phyloP scores from a whole-genome alignment of 2,329 filamentous ascomycete species.

The Aspergillus costaricaensis region DNA sequence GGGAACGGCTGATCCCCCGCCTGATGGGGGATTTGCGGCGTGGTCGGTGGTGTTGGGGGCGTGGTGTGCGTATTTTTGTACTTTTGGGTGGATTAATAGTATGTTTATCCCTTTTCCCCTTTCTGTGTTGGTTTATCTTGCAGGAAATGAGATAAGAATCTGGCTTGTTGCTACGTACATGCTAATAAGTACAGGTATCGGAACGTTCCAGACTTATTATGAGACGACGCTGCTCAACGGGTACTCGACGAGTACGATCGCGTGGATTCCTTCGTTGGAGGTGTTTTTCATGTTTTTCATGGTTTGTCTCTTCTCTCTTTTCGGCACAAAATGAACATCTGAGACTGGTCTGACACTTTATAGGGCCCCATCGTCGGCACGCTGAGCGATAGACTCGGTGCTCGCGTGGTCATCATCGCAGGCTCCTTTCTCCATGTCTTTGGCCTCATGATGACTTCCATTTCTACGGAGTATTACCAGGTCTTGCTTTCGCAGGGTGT shows the following conservation, averaged over 20 bases:
- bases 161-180: neutral
- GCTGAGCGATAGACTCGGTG: constrained; percentile 42
- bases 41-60: constrained; percentile 9
- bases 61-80: constrained; percentile 40
- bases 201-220: constrained; percentile 63
- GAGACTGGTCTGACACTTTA: too few species aligned
- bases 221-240: constrained; percentile 48
- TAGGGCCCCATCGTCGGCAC: neutral
- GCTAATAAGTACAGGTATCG: constrained; percentile 37
- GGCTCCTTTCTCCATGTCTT: constrained; percentile 56
- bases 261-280: constrained; percentile 58
- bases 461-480: constrained; percentile 48
- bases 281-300: constrained; percentile 9
- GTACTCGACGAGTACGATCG: constrained; percentile 53
- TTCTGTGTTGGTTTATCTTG: neutral
- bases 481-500: constrained; percentile 56
- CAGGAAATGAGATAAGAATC: too few species aligned
- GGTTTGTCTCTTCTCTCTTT: constrained; percentile 20
- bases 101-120: neutral
- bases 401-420: constrained; percentile 53
- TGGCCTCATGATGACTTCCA: constrained; percentile 54
- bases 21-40: constrained; percentile 7
- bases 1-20: neutral
- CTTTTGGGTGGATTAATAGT: constrained; percentile 50
- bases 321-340: too few species aligned